These are phyloP conservation scores for Hymenochaete sp. DNA, from an alignment of 1,284 basidiomycete species.

Conservation along the genomic window DNA sequence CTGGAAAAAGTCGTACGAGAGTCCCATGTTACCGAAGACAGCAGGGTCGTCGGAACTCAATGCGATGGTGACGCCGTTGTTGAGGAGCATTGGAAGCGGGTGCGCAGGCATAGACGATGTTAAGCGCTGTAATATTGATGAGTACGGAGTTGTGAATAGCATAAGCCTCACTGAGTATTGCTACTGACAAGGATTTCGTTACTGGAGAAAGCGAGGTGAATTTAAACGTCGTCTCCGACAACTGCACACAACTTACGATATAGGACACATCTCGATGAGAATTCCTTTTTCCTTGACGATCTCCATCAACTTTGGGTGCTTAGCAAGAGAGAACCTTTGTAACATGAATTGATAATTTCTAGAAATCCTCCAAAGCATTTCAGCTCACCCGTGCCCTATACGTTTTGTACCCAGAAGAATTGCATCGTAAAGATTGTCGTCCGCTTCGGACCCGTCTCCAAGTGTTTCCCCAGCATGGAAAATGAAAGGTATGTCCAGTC, in stretches of 20 bases:
- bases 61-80: constrained; percentile 60
- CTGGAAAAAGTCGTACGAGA: constrained; percentile 65
- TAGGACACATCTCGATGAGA: constrained; percentile 61
- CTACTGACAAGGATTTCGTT: constrained; percentile 56
- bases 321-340: constrained; percentile 56
- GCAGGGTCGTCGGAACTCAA: constrained; percentile 68
- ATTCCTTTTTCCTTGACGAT: constrained; percentile 56
- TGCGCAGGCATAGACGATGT: constrained; percentile 71
- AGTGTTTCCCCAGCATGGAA: constrained; percentile 77
- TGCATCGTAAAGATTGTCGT: constrained; percentile 72
- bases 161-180: not conserved
- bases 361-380: constrained; percentile 14
- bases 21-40: constrained; percentile 69
- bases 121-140: constrained; percentile 44
- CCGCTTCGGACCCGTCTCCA: constrained; percentile 60
- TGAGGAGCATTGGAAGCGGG: constrained; percentile 57
- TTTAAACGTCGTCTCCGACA: constrained; percentile 13
- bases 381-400: constrained; percentile 65
- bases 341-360: not conserved
- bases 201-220: constrained; percentile 26
- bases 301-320: constrained; percentile 63
- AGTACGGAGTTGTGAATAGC: too few relatives aligned
- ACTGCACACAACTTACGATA: constrained; percentile 43
- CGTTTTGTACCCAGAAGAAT: constrained; percentile 68
- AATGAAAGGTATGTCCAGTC: constrained; percentile 65